Conservation (phyloP, 768 basidiomycete genomes). For the Mrakia frigida region DNA sequence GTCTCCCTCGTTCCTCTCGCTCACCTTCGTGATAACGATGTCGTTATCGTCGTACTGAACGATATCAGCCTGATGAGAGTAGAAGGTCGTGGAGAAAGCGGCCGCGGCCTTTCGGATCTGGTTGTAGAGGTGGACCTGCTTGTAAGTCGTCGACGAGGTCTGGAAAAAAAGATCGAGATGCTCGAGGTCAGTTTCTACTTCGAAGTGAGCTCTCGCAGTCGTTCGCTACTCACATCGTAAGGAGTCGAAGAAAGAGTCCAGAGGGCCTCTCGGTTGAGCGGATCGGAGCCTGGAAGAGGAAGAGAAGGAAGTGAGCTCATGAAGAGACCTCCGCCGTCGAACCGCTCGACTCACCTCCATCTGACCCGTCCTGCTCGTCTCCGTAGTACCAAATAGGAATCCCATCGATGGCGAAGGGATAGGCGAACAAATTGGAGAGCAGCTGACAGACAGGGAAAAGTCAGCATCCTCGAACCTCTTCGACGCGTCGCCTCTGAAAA, state of each 20-base stretch:
- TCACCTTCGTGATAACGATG: constrained; percentile 18
- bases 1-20: background rate
- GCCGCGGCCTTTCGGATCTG: background rate
- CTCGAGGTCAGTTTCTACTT: background rate
- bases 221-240: constrained; percentile 27
- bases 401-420: background rate
- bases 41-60: background rate
- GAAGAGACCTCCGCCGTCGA: too few species aligned
- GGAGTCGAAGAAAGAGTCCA: constrained; percentile 12
- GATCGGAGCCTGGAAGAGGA: background rate
- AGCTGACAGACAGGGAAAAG: background rate
- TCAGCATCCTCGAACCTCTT: too few species aligned
- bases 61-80: background rate
- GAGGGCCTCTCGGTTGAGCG: constrained; percentile 23
- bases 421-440: background rate
- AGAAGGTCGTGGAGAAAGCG: background rate
- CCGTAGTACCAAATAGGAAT: constrained; percentile 23
- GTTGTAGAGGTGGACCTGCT: background rate
- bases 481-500: too few species aligned
- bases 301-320: background rate
- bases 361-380: constrained; percentile 14
- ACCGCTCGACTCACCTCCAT: background rate
- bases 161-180: background rate
- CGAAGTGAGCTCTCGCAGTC: too few species aligned
- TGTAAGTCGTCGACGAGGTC: background rate